Conservation (phyloP, 805 yeast species). For the Candida boleticola region DNA sequence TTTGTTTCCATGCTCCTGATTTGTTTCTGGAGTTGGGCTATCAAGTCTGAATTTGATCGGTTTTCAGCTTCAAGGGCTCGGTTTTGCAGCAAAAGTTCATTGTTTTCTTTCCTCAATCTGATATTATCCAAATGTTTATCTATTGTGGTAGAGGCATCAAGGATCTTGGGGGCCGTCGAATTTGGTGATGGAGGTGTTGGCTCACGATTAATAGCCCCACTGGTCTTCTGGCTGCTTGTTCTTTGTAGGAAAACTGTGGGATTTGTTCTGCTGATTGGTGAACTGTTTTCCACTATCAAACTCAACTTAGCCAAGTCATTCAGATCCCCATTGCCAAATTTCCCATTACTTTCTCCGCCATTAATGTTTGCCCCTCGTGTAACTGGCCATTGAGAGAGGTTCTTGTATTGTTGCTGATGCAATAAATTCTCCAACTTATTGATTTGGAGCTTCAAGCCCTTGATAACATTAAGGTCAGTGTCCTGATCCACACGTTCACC, state of each 20-base stretch:
- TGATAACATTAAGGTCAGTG: slow-evolving; percentile 39
- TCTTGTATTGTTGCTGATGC: slow-evolving; percentile 67
- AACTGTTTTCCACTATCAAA: slow-evolving; percentile 13
- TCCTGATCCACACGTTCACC: slow-evolving; percentile 22
- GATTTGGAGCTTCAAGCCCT: slow-evolving; percentile 69
- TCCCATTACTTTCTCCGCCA: slow-evolving; percentile 2
- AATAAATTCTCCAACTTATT: slow-evolving; percentile 72
- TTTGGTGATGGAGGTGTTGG: background rate
- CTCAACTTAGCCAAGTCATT: slow-evolving; percentile 12
- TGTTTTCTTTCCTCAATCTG: slow-evolving; percentile 31
- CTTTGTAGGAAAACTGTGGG: slow-evolving; percentile 1
- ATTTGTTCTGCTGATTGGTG: background rate
- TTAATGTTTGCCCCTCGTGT: slow-evolving; percentile 12
- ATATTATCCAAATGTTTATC: slow-evolving; percentile 45
- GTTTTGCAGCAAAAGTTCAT: slow-evolving; percentile 16
- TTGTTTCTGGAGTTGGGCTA: slow-evolving; percentile 1
- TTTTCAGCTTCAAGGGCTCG: slow-evolving; percentile 4
- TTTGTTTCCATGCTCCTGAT: slow-evolving; percentile 3
- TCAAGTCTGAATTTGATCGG: background rate
- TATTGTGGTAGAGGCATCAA: slow-evolving; percentile 36
- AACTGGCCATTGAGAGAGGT: slow-evolving; percentile 47
- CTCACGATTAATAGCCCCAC: background rate
- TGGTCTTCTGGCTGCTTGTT: slow-evolving; percentile 5
- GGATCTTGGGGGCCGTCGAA: slow-evolving; percentile 10
- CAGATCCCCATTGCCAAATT: background rate